phyloP scores from a whole-genome alignment of 129 eudicot species.

The Flaveria sonorensis region DNA sequence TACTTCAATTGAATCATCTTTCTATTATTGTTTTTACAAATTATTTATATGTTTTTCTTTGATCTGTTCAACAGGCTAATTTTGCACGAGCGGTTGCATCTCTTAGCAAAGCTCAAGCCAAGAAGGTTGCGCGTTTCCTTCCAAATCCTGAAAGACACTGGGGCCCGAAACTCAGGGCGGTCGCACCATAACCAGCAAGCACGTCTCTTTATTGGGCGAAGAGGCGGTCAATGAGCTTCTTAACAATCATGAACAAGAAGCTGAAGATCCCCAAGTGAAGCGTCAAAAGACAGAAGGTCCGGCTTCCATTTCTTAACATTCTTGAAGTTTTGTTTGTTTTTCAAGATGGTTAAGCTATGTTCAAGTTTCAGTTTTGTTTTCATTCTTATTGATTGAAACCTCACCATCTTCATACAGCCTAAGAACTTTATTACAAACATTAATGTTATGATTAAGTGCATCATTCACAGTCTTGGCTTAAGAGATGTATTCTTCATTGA shows the following conservation, averaged over 20 bases:
- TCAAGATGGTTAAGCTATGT: neutral
- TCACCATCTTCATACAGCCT: constrained; percentile 2
- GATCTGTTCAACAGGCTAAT: constrained; percentile 56
- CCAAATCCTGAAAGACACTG: constrained; percentile 91
- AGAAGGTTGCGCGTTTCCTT: constrained; percentile 87
- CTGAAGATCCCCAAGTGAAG: constrained; percentile 71
- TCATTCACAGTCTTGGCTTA: neutral
- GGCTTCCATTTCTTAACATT: constrained; percentile 43
- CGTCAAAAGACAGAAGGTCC: constrained; percentile 76
- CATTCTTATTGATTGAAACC: constrained; percentile 15
- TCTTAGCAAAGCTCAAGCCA: constrained; percentile 91
- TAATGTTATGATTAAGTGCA: constrained; percentile 16
- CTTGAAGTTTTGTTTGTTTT: constrained; percentile 30
- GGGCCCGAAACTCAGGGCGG: constrained; percentile 95
- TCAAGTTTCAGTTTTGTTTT: constrained; percentile 29
- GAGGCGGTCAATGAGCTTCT: constrained; percentile 55
- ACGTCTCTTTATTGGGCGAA: constrained; percentile 67
- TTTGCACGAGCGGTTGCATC: constrained; percentile 84
- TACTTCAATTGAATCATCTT: neutral
- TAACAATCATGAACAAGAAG: constrained; percentile 51
- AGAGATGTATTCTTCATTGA: neutral
- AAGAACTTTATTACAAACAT: constrained; percentile 32
- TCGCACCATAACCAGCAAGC: constrained; percentile 81
- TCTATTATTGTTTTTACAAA: neutral
- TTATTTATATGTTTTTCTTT: neutral